Conservation (phyloP, 345 rosid genomes). For the Brassica cretica region DNA sequence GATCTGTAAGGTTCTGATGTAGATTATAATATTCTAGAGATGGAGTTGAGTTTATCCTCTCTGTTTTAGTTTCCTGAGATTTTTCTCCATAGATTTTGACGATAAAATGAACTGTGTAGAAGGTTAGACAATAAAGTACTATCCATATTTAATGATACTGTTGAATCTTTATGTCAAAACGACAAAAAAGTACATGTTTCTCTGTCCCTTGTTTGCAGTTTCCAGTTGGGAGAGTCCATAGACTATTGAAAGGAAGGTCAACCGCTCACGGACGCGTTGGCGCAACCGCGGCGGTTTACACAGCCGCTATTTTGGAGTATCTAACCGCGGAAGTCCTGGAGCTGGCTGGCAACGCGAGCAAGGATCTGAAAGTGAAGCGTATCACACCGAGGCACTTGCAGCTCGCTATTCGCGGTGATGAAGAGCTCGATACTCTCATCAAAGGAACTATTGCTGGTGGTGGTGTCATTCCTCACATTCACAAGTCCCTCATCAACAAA, state of each 20-base stretch:
- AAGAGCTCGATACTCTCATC: slow-evolving; percentile 73
- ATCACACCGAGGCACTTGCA: slow-evolving; percentile 71
- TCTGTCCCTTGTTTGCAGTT: slow-evolving; percentile 45
- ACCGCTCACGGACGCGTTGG: slow-evolving; percentile 74
- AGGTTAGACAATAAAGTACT: neutral
- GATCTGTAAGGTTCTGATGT: slow-evolving; percentile 18
- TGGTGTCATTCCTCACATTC: slow-evolving; percentile 78
- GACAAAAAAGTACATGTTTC: neutral
- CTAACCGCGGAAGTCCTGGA: slow-evolving; percentile 70
- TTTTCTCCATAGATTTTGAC: neutral
- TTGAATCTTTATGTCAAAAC: neutral
- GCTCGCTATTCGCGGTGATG: slow-evolving; percentile 72
- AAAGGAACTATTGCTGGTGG: slow-evolving; percentile 84
- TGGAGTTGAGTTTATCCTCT: slow-evolving; percentile 4
- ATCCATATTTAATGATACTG: slow-evolving; percentile 3
- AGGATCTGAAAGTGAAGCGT: slow-evolving; percentile 73
- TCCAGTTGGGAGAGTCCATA: slow-evolving; percentile 73
- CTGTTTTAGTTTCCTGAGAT: neutral
- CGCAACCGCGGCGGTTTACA: slow-evolving; percentile 71
- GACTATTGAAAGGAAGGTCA: slow-evolving; percentile 60
- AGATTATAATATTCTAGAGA: neutral
- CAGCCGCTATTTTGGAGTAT: slow-evolving; percentile 70
- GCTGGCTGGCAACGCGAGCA: slow-evolving; percentile 73
- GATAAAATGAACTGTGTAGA: neutral
- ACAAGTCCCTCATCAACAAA: slow-evolving; percentile 76